Conservation (phyloP, 805 yeast species). For the Komagataella kurtzmanii region DNA sequence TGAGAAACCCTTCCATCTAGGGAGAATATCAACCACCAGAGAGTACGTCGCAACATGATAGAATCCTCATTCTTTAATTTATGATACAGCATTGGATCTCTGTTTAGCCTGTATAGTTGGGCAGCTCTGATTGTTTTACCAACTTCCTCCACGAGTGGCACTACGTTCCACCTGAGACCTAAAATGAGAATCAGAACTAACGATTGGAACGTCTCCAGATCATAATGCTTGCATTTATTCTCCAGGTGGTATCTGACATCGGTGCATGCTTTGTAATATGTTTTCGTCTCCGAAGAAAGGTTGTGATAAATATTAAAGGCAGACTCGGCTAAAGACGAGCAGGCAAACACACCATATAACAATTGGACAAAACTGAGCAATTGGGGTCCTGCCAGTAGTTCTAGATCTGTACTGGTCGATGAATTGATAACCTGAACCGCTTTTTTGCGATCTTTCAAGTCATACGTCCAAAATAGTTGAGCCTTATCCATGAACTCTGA, state of each 20-base stretch:
- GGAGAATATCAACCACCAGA: background rate
- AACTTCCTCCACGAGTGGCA: background rate
- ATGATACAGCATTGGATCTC: background rate
- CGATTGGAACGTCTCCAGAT: background rate
- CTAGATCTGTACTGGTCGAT: background rate
- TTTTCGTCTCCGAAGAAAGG: background rate
- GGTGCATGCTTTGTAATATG: background rate
- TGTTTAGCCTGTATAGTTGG: background rate
- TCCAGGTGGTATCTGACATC: background rate
- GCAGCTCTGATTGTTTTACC: background rate
- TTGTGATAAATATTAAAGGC: background rate
- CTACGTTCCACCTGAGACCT: background rate
- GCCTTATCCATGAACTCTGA: conserved; percentile 25
- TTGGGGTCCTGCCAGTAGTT: background rate
- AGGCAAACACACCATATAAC: background rate
- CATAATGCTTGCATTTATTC: background rate
- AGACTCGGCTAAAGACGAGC: background rate
- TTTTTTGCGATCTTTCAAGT: background rate
- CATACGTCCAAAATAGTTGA: background rate
- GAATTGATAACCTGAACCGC: background rate
- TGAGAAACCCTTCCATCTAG: background rate
- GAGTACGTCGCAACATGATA: background rate
- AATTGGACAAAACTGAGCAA: background rate
- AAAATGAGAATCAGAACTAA: background rate
- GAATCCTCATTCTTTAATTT: background rate